Evolutionary conservation across 202 grass and related monocot species (phyloP), one percentile per base, ranked within the genome.

Genomic region (Zizania palustris): DNA sequence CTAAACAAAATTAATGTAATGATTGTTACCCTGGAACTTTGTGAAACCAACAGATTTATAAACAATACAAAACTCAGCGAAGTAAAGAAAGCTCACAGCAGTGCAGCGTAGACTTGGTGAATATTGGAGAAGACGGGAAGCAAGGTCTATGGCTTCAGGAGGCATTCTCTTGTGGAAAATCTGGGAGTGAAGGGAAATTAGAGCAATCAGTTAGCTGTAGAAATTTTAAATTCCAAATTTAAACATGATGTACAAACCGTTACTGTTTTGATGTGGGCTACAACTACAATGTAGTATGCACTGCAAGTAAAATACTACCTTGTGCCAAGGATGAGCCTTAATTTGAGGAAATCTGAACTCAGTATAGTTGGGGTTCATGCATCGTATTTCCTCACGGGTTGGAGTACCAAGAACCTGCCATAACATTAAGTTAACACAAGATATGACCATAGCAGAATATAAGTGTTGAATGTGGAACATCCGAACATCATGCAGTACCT

Each of bases 101-200:
- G 85, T 88, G 70, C 87, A 97, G 4, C 93, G 93, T 40, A 97
- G 87, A 77, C 79, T 88, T 42, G 93, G 93, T 67, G 93, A 97
- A 73, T 97, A 97, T 41, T 97, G 93, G 72, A 97, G 93, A 75
- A 97, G 87, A 37, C 93, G 90, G 5, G 93, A 97, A 10, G 87
- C 87, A 77, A 97, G 93, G 79, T 97, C 93, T 42, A 97, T 88
- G 36, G 93, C 93, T 82, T 97, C 93, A 40, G 90, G 87, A 59
- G 93, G 93, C 90, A 97, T 93, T 86, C 90, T 85, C 82, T 90
- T 97, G 87, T 93, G 90, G 51, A 97, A 97, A 76, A 97, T 90
- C 93, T 97, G 68, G 5, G 5, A 3, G 34, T 0, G 76, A 76
- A 63, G 1, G 4, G 1, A 54, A 74, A 60, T 49, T 15, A 76